Evolutionary conservation across 2,329 filamentous ascomycete genomes (phyloP).

Genomic region (Didymella pomorum): DNA sequence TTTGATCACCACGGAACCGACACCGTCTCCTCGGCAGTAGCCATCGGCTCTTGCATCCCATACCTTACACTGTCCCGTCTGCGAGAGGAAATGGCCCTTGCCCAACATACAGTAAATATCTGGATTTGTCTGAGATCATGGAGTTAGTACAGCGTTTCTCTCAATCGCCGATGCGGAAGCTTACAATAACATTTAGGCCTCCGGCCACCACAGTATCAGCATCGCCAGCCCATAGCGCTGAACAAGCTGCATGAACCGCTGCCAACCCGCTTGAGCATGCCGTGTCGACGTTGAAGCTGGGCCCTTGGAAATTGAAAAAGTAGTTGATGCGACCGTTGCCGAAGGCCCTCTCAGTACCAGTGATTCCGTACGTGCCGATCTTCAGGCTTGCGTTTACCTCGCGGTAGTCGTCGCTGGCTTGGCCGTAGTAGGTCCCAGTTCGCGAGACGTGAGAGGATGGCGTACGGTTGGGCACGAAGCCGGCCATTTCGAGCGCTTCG

Average conservation of each 20-base stretch:
- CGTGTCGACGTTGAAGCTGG: constrained; percentile 29
- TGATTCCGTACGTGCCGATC: constrained; percentile 58
- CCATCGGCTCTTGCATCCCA: constrained; percentile 53
- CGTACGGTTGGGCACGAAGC: constrained; percentile 35
- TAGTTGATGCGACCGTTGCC: constrained; percentile 23
- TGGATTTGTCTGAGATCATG: too few relatives aligned
- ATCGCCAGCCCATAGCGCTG: constrained; percentile 41
- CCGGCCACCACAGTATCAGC: constrained; percentile 35
- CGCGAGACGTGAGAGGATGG: constrained; percentile 35
- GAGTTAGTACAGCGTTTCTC: too few relatives aligned
- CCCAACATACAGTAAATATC: too few relatives aligned
- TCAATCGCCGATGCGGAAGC: too few relatives aligned
- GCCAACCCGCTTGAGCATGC: constrained; percentile 32
- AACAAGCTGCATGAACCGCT: constrained; percentile 32
- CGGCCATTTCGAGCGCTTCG: constrained; percentile 38
- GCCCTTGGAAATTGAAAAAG: constrained; percentile 29
- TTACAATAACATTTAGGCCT: constrained; percentile 27
- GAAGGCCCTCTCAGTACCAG: not conserved
- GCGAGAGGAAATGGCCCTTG: too few relatives aligned
- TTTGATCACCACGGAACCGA: constrained; percentile 46
- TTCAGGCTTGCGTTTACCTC: constrained; percentile 30
- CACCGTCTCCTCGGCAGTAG: constrained; percentile 70
- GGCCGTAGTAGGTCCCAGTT: constrained; percentile 46
- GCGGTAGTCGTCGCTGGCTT: constrained; percentile 40
- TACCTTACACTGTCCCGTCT: too few relatives aligned